A percentile compares a stretch with the other conserved stretches of the same genome.
These are phyloP conservation scores for Amoeboaphelidium protococcarum DNA, from an alignment of 371 early-diverging fungal species.

Conservation along the genomic window DNA sequence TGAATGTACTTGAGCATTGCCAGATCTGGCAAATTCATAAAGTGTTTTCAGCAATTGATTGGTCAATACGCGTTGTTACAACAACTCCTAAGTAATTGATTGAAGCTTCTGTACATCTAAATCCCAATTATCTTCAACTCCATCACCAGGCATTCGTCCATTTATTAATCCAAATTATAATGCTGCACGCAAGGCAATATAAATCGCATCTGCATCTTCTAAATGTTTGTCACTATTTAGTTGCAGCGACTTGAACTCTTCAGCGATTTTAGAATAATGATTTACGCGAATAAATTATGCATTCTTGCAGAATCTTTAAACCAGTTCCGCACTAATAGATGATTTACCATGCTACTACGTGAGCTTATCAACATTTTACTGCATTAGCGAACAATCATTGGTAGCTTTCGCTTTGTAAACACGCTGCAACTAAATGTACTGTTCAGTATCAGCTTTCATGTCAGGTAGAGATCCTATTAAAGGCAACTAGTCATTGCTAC, in stretches of 20 bases:
- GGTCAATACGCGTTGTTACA: no score
- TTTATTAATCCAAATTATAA: no score
- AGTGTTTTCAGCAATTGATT: no score
- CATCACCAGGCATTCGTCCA: no score
- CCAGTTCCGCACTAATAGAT: slow-evolving; percentile 28
- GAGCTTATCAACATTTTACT: background rate
- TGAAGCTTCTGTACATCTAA: no score
- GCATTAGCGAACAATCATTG: background rate
- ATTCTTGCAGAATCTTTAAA: slow-evolving; percentile 62
- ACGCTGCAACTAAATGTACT: slow-evolving; percentile 52
- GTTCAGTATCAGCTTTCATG: slow-evolving; percentile 77
- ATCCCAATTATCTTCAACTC: no score
- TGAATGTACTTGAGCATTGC: slow-evolving; percentile 43
- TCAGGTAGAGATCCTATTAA: slow-evolving; percentile 66
- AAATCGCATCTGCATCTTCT: no score
- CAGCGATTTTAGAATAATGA: no score
- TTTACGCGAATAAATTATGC: slow-evolving; percentile 25
- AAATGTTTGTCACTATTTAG: no score
- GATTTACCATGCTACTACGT: background rate
- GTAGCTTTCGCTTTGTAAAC: slow-evolving; percentile 18
- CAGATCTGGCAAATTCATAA: slow-evolving; percentile 47
- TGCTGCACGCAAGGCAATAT: no score
- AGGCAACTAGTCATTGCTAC: slow-evolving; percentile 47
- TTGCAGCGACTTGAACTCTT: no score
- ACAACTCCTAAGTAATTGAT: no score